Evolutionary conservation across 192 early-diverging fungal species (phyloP), one percentile per base, ranked within the genome.

Genomic region (Backusella morwellensis): DNA sequence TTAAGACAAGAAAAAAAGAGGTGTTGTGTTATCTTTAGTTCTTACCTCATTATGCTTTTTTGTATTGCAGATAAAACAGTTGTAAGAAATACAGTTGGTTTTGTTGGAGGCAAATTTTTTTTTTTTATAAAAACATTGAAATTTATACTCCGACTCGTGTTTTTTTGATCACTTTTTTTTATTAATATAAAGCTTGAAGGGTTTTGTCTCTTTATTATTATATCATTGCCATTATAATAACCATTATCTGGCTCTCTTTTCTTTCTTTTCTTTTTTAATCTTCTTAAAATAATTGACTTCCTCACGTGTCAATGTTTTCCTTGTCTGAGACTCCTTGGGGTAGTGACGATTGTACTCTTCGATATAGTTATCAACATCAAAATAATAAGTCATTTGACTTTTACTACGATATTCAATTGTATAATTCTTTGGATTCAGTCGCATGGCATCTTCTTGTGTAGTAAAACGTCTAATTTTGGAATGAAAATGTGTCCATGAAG

Each of bases 301-400:
- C 73, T 76, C 74, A 72, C 77, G 80, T 44, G 68, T 70, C 32
- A 83, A 73, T 52, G 74, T 35, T n/a, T 54, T 35, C 63, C 78
- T 80, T 42, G 75, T 34, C 15, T 21, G 63, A 21, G 68, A 36
- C n/a, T 66, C 59, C 17, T 29, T 12, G 14, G 34, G 17, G 42
- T 76, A n/a, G 35, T 71, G 72, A 35, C 50, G 54, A 42, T 79
- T 78, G 67, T 70, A 70, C 47, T 80, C 38, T 42, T 80, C 76
- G n/a, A 73, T 70, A 74, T 80, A 85, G 26, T 35, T 69, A 67
- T 85, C 81, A 52, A 82, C 81, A 76, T 85, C 81, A 73, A 85
- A 85, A 59, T 79, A 84, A 74, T 76, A 81, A 21, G 75, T 73
- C 83, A 84, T 84, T 59, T 84, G 83, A 66, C 75, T 68, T 32